A percentile compares a stretch with the other conserved stretches of the same genome.
Evolutionary conservation across 2,329 filamentous ascomycete genomes (phyloP).

Genomic region (Venturia aucupariae): DNA sequence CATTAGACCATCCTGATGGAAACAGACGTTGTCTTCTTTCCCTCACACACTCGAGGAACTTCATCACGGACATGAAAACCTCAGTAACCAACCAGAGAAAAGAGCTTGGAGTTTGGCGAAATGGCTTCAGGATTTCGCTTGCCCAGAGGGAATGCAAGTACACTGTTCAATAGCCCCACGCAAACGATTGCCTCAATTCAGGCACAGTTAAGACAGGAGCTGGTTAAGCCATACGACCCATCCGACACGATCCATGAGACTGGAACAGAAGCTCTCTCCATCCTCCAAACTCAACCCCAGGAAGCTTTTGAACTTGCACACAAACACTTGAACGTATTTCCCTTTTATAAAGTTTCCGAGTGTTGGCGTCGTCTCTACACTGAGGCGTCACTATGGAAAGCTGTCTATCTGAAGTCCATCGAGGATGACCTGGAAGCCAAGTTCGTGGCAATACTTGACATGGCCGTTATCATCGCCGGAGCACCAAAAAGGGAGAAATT

Average conservation of each 20-base stretch:
- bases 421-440: slow-evolving; percentile 41
- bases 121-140: background rate
- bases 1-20: background rate
- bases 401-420: slow-evolving; percentile 13
- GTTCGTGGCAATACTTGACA: slow-evolving; percentile 61
- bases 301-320: slow-evolving; percentile 12
- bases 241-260: slow-evolving; percentile 7
- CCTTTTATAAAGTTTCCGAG: slow-evolving; percentile 55
- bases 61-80: background rate
- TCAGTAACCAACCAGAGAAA: background rate
- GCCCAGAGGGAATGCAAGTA: background rate
- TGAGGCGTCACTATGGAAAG: slow-evolving; percentile 49
- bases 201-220: background rate
- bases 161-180: background rate
- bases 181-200: background rate
- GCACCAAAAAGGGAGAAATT: slow-evolving; percentile 45
- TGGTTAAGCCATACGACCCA: background rate
- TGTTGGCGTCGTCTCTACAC: slow-evolving; percentile 66
- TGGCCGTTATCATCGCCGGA: slow-evolving; percentile 66
- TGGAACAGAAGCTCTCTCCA: slow-evolving; percentile 4
- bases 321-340: slow-evolving; percentile 57
- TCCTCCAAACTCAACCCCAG: slow-evolving; percentile 4
- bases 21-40: background rate
- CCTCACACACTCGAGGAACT: background rate
- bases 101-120: background rate